phyloP scores from a whole-genome alignment of 352 stramenopile species.

The Blastocystis sp. region DNA sequence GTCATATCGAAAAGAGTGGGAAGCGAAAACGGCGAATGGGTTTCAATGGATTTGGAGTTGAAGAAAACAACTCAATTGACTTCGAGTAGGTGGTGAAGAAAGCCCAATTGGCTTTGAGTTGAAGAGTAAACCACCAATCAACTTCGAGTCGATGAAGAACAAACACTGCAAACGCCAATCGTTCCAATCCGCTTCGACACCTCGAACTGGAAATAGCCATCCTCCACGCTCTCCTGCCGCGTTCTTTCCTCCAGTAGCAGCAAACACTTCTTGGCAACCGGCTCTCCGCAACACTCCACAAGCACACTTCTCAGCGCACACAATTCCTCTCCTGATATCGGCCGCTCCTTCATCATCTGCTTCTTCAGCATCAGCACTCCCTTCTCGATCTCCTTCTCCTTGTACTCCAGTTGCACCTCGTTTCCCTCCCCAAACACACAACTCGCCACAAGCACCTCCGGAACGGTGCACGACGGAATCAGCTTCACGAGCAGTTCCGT shows the following conservation, averaged over 20 bases:
- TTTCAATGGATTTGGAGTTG: not conserved
- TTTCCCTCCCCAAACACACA: slow-evolving; percentile 1
- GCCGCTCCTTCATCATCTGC: not conserved
- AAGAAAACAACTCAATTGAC: not conserved
- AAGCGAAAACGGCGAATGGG: slow-evolving; percentile 20
- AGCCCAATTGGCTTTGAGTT: no score
- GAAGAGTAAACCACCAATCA: no score
- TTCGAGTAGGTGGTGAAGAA: no score
- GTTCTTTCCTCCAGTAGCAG: slow-evolving; percentile 23
- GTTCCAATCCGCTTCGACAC: slow-evolving; percentile 22
- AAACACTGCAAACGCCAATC: not conserved
- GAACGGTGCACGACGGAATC: not conserved
- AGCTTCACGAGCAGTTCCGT: slow-evolving; percentile 10
- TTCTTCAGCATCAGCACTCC: slow-evolving; percentile 21
- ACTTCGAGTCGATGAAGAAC: no score
- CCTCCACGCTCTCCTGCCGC: not conserved
- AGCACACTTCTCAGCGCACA: not conserved
- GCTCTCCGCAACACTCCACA: not conserved
- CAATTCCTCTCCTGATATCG: slow-evolving; percentile 10
- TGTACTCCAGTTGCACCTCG: slow-evolving; percentile 17
- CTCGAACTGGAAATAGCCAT: not conserved
- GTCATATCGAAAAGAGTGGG: not conserved
- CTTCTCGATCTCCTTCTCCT: slow-evolving; percentile 16
- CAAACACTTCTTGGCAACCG: not conserved
- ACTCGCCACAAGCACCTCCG: slow-evolving; percentile 9